These are phyloP conservation scores for Apophysomyces ossiformis DNA, from an alignment of 371 early-diverging fungal genomes.

Conservation along the genomic window DNA sequence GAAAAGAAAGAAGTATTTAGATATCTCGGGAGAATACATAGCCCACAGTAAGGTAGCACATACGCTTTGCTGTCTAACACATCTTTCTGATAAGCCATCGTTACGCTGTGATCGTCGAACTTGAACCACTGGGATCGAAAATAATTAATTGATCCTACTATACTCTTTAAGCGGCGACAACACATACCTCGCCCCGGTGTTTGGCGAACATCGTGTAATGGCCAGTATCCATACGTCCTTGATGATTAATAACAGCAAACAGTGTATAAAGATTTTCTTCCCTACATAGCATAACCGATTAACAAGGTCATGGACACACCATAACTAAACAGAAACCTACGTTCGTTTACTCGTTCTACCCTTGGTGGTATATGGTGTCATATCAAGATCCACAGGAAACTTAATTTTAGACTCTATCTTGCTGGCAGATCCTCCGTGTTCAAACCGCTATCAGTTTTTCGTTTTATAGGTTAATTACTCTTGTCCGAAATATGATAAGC, in stretches of 20 bases:
- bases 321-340: constrained; percentile 17
- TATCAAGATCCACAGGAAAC: constrained; percentile 88
- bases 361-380: constrained; percentile 86
- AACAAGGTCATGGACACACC: no score
- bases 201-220: constrained; percentile 90
- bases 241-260: constrained; percentile 92
- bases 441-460: constrained; percentile 71
- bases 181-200: constrained; percentile 73
- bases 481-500: background rate
- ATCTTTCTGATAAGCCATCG: constrained; percentile 70
- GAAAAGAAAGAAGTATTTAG: background rate
- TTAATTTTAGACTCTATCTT: constrained; percentile 90
- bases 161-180: background rate
- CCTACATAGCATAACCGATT: background rate
- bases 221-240: constrained; percentile 90
- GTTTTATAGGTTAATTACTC: background rate
- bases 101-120: constrained; percentile 89
- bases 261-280: constrained; percentile 76
- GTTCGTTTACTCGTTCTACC: constrained; percentile 24
- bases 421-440: constrained; percentile 70
- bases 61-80: constrained; percentile 82
- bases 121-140: constrained; percentile 76
- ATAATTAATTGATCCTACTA: background rate
- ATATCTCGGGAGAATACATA: background rate
- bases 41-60: constrained; percentile 20